Conservation (phyloP, 2,329 filamentous ascomycete species). For the Botrytis squamosa region DNA sequence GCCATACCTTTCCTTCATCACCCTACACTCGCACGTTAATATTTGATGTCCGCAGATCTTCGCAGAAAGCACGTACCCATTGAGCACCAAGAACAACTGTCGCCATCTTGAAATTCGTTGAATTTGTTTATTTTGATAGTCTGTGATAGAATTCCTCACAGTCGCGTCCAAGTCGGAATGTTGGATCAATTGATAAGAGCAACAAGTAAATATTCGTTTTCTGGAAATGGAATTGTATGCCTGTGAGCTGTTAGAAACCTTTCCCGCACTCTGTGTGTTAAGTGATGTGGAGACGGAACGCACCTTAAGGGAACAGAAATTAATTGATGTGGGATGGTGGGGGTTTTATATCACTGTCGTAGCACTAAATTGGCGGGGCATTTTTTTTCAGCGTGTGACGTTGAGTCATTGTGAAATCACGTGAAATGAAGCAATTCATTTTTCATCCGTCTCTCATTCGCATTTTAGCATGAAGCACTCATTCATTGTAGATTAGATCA, state of each 20-base stretch:
- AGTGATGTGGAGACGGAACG: conserved; percentile 21
- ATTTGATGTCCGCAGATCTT: conserved; percentile 13
- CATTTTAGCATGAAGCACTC: background rate
- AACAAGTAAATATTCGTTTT: background rate
- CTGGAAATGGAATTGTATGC: background rate
- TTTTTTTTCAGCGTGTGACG: background rate
- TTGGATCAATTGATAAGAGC: conserved; percentile 6
- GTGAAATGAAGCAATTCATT: background rate
- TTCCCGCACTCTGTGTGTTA: conserved; percentile 11
- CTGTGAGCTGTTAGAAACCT: conserved; percentile 22
- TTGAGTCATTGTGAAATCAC: conserved; percentile 10
- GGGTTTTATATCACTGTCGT: conserved; percentile 19
- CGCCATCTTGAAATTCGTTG: conserved; percentile 36
- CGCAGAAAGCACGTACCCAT: conserved; percentile 49
- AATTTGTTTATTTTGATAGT: conserved; percentile 26
- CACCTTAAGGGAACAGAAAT: conserved; percentile 23
- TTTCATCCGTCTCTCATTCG: background rate
- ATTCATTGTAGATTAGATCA: background rate
- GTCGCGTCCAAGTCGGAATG: background rate
- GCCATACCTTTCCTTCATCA: conserved; percentile 21
- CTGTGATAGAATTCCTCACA: background rate
- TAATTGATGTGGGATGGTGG: conserved; percentile 9
- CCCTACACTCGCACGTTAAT: conserved; percentile 17
- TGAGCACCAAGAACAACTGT: conserved; percentile 56
- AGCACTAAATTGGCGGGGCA: conserved; percentile 15